These are phyloP conservation scores for Celoporthe dispersa DNA, from an alignment of 2,329 filamentous ascomycete genomes.

Conservation along the genomic window DNA sequence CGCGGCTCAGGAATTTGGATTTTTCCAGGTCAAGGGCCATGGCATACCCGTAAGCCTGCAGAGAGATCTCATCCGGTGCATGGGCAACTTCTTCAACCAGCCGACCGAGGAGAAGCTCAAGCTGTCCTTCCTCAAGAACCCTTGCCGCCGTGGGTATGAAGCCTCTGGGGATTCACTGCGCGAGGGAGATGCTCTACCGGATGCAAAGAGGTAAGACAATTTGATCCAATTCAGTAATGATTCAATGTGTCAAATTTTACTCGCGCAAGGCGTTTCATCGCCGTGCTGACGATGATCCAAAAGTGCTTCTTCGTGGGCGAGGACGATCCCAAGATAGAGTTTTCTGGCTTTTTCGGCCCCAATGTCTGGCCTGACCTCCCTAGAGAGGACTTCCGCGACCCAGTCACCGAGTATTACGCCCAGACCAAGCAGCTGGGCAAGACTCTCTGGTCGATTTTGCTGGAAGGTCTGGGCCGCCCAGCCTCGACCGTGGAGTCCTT, in stretches of 20 bases:
- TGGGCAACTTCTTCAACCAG: conserved; percentile 28
- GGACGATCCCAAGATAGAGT: conserved; percentile 34
- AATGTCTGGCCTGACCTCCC: conserved; percentile 40
- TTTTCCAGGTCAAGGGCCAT: conserved; percentile 35
- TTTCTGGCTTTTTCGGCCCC: conserved; percentile 36
- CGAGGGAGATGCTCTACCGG: conserved; percentile 33
- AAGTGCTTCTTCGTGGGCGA: conserved; percentile 33
- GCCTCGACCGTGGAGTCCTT: conserved; percentile 30
- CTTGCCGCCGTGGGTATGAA: conserved; percentile 36
- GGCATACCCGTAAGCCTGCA: conserved; percentile 31
- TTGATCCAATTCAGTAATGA: no score
- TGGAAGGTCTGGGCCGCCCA: conserved; percentile 34
- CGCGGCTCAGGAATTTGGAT: conserved; percentile 30
- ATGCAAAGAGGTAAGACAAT: conserved; percentile 35
- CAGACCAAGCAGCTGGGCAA: conserved; percentile 33
- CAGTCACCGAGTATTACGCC: conserved; percentile 35
- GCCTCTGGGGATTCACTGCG: conserved; percentile 29
- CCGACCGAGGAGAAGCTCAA: conserved; percentile 33
- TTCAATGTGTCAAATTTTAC: no score
- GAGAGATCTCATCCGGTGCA: conserved; percentile 20
- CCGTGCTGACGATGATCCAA: background rate
- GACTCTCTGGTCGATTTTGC: conserved; percentile 35
- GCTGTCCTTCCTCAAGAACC: conserved; percentile 33
- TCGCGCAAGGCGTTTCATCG: background rate
- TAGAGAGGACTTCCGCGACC: conserved; percentile 37